These are phyloP conservation scores for Gentiana straminea DNA, from an alignment of 257 asterid genomes.

Conservation along the genomic window DNA sequence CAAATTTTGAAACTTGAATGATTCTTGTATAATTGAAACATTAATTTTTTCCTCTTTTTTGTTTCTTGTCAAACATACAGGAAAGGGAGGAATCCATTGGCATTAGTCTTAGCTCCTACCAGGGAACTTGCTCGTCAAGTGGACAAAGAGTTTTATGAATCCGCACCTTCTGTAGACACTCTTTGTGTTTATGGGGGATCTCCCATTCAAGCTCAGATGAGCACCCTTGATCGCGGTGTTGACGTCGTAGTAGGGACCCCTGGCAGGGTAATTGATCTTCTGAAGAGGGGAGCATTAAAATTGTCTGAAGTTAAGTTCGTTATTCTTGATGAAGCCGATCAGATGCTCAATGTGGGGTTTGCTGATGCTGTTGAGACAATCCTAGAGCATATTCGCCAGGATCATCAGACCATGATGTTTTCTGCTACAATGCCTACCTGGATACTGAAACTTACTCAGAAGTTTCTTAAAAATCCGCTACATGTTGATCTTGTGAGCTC, in stretches of 20 bases:
- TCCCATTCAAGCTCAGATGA: slow-evolving; percentile 69
- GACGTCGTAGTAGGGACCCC: slow-evolving; percentile 90
- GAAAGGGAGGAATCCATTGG: slow-evolving; percentile 70
- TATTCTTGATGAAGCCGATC: slow-evolving; percentile 95
- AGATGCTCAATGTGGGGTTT: slow-evolving; percentile 96
- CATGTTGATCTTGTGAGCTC: slow-evolving; percentile 78
- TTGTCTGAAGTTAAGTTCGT: slow-evolving; percentile 62
- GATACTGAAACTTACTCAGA: slow-evolving; percentile 77
- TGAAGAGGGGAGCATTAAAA: slow-evolving; percentile 71
- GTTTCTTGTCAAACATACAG: slow-evolving; percentile 22
- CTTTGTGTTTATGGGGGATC: slow-evolving; percentile 87
- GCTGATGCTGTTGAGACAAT: slow-evolving; percentile 90
- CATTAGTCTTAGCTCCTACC: slow-evolving; percentile 81
- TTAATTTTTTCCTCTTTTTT: slow-evolving; percentile 5
- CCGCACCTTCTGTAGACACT: slow-evolving; percentile 64
- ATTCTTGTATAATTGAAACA: slow-evolving; percentile 1
- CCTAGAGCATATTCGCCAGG: slow-evolving; percentile 58
- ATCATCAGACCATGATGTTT: slow-evolving; percentile 98
- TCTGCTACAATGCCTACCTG: slow-evolving; percentile 97
- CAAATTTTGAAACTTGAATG: background rate
- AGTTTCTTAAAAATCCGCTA: slow-evolving; percentile 61
- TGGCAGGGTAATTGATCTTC: slow-evolving; percentile 84
- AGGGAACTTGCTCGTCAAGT: slow-evolving; percentile 91
- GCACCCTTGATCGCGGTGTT: slow-evolving; percentile 71
- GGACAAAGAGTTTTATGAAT: slow-evolving; percentile 75